phyloP scores from a whole-genome alignment of 306 rosid species.

The Glycyrrhiza uralensis region DNA sequence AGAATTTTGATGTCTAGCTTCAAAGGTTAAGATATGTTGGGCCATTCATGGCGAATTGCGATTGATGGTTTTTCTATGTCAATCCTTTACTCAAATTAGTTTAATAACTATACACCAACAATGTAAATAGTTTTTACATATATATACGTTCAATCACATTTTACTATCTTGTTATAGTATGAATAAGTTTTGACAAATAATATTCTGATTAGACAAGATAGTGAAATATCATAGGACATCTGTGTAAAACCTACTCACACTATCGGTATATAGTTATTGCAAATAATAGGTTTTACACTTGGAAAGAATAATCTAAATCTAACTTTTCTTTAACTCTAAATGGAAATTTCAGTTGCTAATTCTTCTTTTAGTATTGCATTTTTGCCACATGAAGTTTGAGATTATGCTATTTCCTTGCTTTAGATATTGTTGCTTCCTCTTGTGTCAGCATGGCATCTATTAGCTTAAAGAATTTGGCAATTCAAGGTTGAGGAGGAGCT shows the following conservation, averaged over 20 bases:
- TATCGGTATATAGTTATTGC: no score
- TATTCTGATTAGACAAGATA: no score
- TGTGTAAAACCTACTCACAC: no score
- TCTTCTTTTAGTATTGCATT: slow-evolving; percentile 1
- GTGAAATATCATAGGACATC: no score
- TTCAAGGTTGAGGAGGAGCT: background rate
- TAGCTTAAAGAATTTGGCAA: background rate
- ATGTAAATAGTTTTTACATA: no score
- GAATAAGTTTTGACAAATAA: no score
- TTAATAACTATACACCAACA: no score
- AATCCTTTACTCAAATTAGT: no score
- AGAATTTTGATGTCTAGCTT: background rate
- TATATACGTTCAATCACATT: no score
- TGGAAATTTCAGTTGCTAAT: background rate
- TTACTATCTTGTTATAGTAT: no score
- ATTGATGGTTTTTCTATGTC: background rate
- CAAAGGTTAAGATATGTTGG: background rate
- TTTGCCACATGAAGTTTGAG: background rate
- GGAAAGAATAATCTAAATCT: no score
- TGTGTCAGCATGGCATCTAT: background rate
- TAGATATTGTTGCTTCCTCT: background rate
- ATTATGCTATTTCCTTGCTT: background rate
- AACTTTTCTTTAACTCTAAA: background rate
- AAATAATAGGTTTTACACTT: no score
- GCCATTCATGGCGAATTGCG: background rate